These are phyloP conservation scores for Trichoderma virens DNA, from an alignment of 495 filamentous ascomycete genomes.

Conservation along the genomic window DNA sequence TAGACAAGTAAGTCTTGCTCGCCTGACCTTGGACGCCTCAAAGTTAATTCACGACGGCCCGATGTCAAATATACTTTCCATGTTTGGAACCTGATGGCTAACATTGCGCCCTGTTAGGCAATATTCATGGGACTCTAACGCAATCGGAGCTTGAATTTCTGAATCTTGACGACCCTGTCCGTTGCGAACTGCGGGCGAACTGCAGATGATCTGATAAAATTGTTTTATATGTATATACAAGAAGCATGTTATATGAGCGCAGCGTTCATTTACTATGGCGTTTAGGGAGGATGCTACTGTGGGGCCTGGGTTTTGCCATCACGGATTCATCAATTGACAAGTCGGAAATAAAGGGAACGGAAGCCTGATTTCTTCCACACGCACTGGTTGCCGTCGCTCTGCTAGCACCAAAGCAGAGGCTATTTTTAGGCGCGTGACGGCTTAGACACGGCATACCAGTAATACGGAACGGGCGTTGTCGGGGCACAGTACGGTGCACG, in stretches of 20 bases:
- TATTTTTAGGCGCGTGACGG: conserved; percentile 2
- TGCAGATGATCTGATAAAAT: too few species aligned
- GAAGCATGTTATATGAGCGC: too few species aligned
- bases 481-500: background rate
- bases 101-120: too few species aligned
- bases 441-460: background rate
- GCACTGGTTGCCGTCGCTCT: background rate
- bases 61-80: background rate
- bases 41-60: background rate
- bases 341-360: background rate
- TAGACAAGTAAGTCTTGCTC: background rate
- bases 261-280: too few species aligned
- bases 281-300: too few species aligned
- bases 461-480: background rate
- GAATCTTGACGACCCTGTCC: too few species aligned
- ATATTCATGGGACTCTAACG: too few species aligned
- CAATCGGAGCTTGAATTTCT: too few species aligned
- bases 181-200: too few species aligned
- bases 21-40: background rate
- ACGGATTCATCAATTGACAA: background rate
- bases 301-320: too few species aligned
- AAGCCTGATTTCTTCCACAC: background rate
- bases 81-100: background rate
- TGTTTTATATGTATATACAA: too few species aligned
- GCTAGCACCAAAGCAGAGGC: background rate